Evolutionary conservation across 2,329 filamentous ascomycete genomes (phyloP), one percentile per base, ranked within the genome.

Genomic region (Cadophora sp.): DNA sequence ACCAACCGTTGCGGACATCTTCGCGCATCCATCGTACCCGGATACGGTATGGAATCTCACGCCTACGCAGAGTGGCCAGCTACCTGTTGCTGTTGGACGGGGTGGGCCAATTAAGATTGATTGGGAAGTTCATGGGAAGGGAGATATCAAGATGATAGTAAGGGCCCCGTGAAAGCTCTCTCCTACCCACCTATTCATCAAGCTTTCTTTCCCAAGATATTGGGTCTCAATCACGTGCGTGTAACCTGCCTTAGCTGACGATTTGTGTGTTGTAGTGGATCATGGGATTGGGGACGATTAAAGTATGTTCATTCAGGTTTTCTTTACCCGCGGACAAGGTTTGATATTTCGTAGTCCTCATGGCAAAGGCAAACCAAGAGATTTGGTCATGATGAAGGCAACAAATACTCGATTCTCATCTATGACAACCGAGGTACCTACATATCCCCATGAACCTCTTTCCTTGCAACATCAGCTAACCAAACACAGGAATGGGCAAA

Each of bases 361-460:
- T 96, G 92, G 91, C 93, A 96, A 81, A 88, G 92, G 62, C 93
- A 96, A 77, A 96, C 90, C 11, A 87, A 90, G 72, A 85, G 93
- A 80, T 95, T 96, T 76, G 92, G 91, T 61, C 93, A 97, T 80
- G 83, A 87, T 60, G 83, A 87, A 68, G 84, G 82, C 56, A 81
- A 87, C 68, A 81, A 84, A 71, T 96, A 94, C 81, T 90, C 91
- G 0, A 89, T 89, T 64, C 84, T 97, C 7, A 80, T 96, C 65
- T 83, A 93, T 71, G 94, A 97, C 81, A 97, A 97, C 80, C 88
- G 94, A 72, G 93, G 78, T 74, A 72, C 43, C 65, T 66, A 72
- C 43, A 64, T 66, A 45, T 30, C 6, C 6, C 27, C 27, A 30
- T 6, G 6, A 45, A 18, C 43, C 14, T n/a, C 43, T 20, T 20